Conservation (phyloP, 306 rosid genomes). For the Cicer chorassanicum region DNA sequence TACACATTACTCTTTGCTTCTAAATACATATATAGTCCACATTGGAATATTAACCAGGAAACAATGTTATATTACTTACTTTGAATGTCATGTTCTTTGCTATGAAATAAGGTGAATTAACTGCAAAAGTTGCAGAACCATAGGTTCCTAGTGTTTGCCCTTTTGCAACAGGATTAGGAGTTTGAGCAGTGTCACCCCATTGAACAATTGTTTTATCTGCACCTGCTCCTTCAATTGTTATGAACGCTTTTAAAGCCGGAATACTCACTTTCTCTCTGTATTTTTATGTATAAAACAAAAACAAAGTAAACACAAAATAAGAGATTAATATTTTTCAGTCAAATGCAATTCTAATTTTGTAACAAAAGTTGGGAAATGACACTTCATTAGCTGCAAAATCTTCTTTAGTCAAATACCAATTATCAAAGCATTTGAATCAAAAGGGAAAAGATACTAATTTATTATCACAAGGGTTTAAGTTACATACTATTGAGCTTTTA, state of each 20-base stretch:
- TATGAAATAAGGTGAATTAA: slow-evolving; percentile 84
- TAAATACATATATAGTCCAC: neutral
- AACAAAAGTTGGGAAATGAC: neutral
- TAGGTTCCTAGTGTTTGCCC: slow-evolving; percentile 80
- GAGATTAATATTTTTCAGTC: neutral
- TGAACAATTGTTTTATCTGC: slow-evolving; percentile 91
- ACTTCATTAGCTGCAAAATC: slow-evolving; percentile 27
- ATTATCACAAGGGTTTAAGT: neutral
- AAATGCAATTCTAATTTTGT: neutral
- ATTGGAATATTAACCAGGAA: neutral
- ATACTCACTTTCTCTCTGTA: slow-evolving; percentile 86
- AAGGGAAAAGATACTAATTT: slow-evolving; percentile 44
- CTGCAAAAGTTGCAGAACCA: slow-evolving; percentile 90
- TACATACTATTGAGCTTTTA: no score
- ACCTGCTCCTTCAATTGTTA: slow-evolving; percentile 94
- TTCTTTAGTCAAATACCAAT: slow-evolving; percentile 36
- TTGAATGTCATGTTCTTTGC: slow-evolving; percentile 95
- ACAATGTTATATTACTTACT: slow-evolving; percentile 46
- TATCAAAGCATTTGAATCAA: slow-evolving; percentile 26
- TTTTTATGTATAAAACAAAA: no score
- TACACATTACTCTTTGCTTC: neutral
- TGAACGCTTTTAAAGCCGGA: slow-evolving; percentile 78
- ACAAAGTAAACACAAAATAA: no score
- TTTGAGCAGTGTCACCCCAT: slow-evolving; percentile 98
- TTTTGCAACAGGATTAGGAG: slow-evolving; percentile 67